Conservation (phyloP, 2,329 filamentous ascomycete species). For the Fusarium sp. region DNA sequence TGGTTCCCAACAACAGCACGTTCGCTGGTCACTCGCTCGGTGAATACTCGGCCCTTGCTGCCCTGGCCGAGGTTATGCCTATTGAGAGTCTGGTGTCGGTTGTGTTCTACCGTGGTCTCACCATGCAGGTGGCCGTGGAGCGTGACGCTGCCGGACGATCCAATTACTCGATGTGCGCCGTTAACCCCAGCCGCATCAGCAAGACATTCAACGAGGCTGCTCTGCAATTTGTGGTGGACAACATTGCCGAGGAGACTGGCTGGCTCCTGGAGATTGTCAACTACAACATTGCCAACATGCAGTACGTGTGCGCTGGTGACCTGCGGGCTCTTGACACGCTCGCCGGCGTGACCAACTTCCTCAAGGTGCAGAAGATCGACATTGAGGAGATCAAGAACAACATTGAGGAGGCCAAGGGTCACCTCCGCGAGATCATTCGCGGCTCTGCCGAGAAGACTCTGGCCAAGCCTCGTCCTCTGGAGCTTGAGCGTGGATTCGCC, state of each 20-base stretch:
- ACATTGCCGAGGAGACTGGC: slow-evolving; percentile 90
- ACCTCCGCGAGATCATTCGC: slow-evolving; percentile 90
- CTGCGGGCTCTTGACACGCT: slow-evolving; percentile 78
- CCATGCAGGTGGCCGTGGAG: slow-evolving; percentile 99
- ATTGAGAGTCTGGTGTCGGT: slow-evolving; percentile 98
- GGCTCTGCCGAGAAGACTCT: slow-evolving; percentile 89
- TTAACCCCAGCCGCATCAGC: slow-evolving; percentile 97
- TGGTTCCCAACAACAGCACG: slow-evolving; percentile 95
- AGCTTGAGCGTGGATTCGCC: slow-evolving; percentile 94
- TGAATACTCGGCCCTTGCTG: slow-evolving; percentile 97
- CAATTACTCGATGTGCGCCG: slow-evolving; percentile 99
- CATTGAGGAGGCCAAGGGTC: slow-evolving; percentile 90
- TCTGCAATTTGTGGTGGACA: slow-evolving; percentile 95
- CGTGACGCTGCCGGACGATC: slow-evolving; percentile 92
- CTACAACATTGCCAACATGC: slow-evolving; percentile 85
- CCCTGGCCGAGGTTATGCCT: slow-evolving; percentile 98
- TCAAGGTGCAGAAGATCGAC: slow-evolving; percentile 97
- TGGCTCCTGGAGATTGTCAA: slow-evolving; percentile 99
- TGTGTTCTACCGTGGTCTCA: slow-evolving; percentile 98
- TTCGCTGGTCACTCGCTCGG: slow-evolving; percentile 98
- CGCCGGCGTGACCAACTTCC: slow-evolving; percentile 88
- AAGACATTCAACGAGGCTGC: slow-evolving; percentile 99
- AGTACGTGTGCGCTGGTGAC: slow-evolving; percentile 79
- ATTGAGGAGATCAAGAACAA: slow-evolving; percentile 92
- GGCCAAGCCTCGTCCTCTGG: slow-evolving; percentile 87